Conservation (phyloP, 345 rosid genomes). For the Populus simonii region DNA sequence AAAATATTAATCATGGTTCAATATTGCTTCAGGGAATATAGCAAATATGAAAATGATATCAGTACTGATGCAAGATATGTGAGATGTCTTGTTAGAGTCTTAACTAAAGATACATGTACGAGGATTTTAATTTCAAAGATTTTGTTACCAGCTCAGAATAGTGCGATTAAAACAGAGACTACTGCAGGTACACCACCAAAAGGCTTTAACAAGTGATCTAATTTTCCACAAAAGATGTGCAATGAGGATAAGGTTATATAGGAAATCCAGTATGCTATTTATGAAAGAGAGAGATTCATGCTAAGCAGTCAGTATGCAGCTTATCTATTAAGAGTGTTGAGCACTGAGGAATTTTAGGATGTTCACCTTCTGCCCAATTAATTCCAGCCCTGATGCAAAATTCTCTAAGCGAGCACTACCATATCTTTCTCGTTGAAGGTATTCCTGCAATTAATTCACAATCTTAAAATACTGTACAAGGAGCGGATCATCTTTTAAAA, state of each 20-base stretch:
- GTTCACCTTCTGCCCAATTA: conserved; percentile 75
- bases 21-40: neutral
- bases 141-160: neutral
- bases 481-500: conserved; percentile 3
- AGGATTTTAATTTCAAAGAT: neutral
- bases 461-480: conserved; percentile 6
- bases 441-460: conserved; percentile 56
- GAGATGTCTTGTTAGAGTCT: neutral
- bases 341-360: neutral
- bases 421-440: conserved; percentile 87
- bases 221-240: neutral
- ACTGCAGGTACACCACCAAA: neutral
- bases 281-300: neutral
- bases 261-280: neutral
- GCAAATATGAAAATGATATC: neutral
- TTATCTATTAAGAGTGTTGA: neutral
- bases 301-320: neutral
- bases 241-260: neutral
- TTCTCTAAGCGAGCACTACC: conserved; percentile 86
- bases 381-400: conserved; percentile 87
- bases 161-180: neutral
- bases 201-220: neutral
- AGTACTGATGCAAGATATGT: neutral
- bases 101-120: neutral
- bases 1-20: neutral